Evolutionary conservation across 164 flowering plant genomes (phyloP).

Genomic region (Warburgia ugandensis): DNA sequence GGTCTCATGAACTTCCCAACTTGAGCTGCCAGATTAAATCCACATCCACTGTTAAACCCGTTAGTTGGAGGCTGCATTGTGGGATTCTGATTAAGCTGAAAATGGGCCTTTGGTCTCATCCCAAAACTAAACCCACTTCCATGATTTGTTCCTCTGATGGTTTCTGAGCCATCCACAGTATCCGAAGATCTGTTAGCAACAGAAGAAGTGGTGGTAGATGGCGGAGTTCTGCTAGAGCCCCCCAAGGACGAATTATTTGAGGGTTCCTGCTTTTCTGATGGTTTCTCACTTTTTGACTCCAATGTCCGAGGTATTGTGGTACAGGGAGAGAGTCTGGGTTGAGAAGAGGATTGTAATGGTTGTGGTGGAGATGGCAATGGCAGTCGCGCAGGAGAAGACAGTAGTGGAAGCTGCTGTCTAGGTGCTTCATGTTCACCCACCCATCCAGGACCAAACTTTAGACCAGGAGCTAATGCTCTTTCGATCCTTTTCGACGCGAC

Average conservation of each 20-base stretch:
- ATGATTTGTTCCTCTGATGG: slow-evolving; percentile 17
- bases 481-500: slow-evolving; percentile 64
- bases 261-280: slow-evolving; percentile 18
- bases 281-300: slow-evolving; percentile 16
- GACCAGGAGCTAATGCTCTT: slow-evolving; percentile 46
- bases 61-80: slow-evolving; percentile 15
- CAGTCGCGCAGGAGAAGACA: slow-evolving; percentile 1
- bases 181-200: slow-evolving; percentile 11
- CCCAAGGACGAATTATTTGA: slow-evolving; percentile 7
- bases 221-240: slow-evolving; percentile 15
- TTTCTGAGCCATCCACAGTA: slow-evolving; percentile 16
- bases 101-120: slow-evolving; percentile 13
- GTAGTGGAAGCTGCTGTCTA: not conserved
- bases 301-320: slow-evolving; percentile 5
- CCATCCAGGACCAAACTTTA: slow-evolving; percentile 63
- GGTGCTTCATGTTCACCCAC: slow-evolving; percentile 40
- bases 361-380: slow-evolving; percentile 2
- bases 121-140: slow-evolving; percentile 17
- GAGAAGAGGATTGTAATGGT: slow-evolving; percentile 16
- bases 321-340: slow-evolving; percentile 7
- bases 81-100: slow-evolving; percentile 24
- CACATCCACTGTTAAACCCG: slow-evolving; percentile 23
- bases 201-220: slow-evolving; percentile 12
- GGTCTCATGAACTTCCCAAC: slow-evolving; percentile 13
- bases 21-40: slow-evolving; percentile 17